Evolutionary conservation across 2,329 filamentous ascomycete genomes (phyloP).

Genomic region (Xylaria sp.): DNA sequence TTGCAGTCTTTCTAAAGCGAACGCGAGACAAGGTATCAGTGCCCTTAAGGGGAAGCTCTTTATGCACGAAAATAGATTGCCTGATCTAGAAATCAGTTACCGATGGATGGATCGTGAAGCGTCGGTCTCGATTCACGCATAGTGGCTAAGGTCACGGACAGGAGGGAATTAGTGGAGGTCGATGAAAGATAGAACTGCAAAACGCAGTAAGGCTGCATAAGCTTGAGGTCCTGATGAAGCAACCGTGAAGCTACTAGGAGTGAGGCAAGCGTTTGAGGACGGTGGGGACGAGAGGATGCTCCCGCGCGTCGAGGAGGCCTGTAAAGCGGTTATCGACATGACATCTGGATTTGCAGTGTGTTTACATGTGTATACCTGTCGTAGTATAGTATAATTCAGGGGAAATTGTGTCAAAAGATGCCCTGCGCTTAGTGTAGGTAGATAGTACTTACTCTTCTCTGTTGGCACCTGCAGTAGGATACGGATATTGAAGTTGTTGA

Average conservation of each 20-base stretch:
- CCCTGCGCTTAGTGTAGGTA: neutral
- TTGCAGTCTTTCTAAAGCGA: constrained; percentile 11
- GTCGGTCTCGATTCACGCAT: constrained; percentile 14
- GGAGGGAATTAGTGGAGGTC: constrained; percentile 18
- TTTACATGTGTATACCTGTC: no score
- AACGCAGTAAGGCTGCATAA: constrained; percentile 36
- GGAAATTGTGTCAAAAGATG: neutral
- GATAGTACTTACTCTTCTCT: neutral
- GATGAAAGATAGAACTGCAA: constrained; percentile 1
- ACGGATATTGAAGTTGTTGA: no score
- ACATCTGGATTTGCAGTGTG: neutral
- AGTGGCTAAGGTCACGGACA: constrained; percentile 15
- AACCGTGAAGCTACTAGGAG: constrained; percentile 32
- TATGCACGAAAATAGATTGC: constrained; percentile 24
- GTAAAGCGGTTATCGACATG: constrained; percentile 10
- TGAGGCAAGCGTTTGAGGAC: constrained; percentile 31
- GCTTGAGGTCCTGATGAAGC: constrained; percentile 33
- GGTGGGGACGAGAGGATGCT: constrained; percentile 34
- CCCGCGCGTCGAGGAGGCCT: constrained; percentile 13
- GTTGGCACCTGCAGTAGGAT: no score
- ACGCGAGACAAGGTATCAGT: constrained; percentile 24
- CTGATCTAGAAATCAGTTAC: constrained; percentile 1
- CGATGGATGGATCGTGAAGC: constrained; percentile 26
- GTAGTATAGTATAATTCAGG: constrained; percentile 7
- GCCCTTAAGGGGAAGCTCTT: constrained; percentile 14